A percentile compares a stretch with the other conserved stretches of the same genome.
Evolutionary conservation across 2,329 filamentous ascomycete genomes (phyloP).

Genomic region (Diaporthe amygdali): DNA sequence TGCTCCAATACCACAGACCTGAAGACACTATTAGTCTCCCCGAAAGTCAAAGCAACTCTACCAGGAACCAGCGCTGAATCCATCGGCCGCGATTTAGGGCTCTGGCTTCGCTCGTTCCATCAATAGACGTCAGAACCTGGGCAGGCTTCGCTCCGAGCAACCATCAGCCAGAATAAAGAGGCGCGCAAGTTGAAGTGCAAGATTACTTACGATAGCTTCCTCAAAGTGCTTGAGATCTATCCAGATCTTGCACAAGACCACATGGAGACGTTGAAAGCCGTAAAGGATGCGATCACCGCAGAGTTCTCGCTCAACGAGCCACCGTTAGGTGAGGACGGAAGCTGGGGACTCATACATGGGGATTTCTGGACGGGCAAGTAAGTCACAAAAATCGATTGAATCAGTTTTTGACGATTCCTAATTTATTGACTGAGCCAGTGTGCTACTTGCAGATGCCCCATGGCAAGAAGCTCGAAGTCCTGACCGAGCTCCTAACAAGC

Average conservation of each 20-base stretch:
- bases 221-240: conserved; percentile 38
- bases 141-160: conserved; percentile 26
- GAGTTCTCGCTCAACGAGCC: conserved; percentile 33
- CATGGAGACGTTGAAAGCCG: conserved; percentile 34
- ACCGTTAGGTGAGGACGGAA: conserved; percentile 10
- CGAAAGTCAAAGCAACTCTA: conserved; percentile 22
- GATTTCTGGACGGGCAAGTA: conserved; percentile 51
- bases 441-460: background rate
- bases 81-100: conserved; percentile 35
- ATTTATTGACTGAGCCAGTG: background rate
- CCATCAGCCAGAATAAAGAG: conserved; percentile 34
- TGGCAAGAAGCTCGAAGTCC: background rate
- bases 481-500: conserved; percentile 20
- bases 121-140: conserved; percentile 34
- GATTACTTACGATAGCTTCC: conserved; percentile 42
- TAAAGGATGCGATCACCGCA: conserved; percentile 32
- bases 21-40: conserved; percentile 36
- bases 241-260: conserved; percentile 36
- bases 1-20: conserved; percentile 38
- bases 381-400: conserved; percentile 21
- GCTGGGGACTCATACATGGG: conserved; percentile 41
- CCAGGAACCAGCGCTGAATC: conserved; percentile 27
- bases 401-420: too few species aligned
- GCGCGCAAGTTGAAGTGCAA: conserved; percentile 44
- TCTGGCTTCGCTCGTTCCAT: conserved; percentile 43